These are phyloP conservation scores for Macadamia tetraphylla DNA, from an alignment of 164 flowering plant species.

Conservation along the genomic window DNA sequence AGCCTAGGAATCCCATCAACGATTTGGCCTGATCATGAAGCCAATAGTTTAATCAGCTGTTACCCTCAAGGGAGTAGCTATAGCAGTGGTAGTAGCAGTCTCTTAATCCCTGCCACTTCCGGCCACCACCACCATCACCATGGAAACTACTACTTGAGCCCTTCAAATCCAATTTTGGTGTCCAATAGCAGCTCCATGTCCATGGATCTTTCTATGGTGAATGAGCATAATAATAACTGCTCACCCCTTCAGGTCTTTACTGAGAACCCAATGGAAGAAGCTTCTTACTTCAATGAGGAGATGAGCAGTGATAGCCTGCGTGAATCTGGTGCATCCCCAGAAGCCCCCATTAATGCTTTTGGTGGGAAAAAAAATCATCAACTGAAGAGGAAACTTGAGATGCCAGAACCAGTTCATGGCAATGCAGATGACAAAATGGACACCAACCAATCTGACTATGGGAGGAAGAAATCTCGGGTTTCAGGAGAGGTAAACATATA, in stretches of 20 bases:
- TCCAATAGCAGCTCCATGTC: constrained; percentile 18
- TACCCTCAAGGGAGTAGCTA: neutral
- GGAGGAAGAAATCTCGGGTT: constrained; percentile 45
- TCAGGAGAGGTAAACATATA: constrained; percentile 36
- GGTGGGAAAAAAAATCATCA: constrained; percentile 17
- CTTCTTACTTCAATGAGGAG: constrained; percentile 24
- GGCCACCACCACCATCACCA: neutral
- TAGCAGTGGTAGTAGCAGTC: constrained; percentile 14
- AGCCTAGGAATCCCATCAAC: constrained; percentile 1
- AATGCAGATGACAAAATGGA: constrained; percentile 11
- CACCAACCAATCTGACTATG: constrained; percentile 16
- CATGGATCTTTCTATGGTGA: constrained; percentile 32
- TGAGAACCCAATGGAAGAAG: neutral
- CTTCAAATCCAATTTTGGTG: constrained; percentile 14
- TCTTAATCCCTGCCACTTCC: constrained; percentile 13
- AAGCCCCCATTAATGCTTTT: constrained; percentile 2
- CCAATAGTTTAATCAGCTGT: too few relatives aligned
- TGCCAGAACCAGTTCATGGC: constrained; percentile 3
- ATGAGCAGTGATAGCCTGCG: constrained; percentile 17
- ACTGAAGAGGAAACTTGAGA: constrained; percentile 17
- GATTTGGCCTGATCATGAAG: constrained; percentile 24
- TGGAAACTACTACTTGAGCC: constrained; percentile 23
- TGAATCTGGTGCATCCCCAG: constrained; percentile 17
- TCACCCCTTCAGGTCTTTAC: constrained; percentile 10
- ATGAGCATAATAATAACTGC: constrained; percentile 14